Evolutionary conservation across 441 rosid genomes (phyloP), one percentile per base, ranked within the genome.

Genomic region (Bocquillonia castaneifolia): DNA sequence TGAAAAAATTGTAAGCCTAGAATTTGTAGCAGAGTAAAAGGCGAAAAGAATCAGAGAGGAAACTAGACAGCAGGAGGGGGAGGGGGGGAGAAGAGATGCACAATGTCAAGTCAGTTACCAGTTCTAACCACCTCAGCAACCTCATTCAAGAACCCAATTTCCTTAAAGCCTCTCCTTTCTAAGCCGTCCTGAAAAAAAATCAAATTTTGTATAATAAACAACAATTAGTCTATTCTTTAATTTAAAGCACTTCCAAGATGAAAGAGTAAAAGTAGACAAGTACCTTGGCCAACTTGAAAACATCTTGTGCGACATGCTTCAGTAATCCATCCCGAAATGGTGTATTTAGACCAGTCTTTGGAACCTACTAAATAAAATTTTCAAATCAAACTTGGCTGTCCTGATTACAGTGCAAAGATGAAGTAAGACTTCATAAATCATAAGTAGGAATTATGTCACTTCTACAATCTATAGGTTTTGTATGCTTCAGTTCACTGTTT

Each of bases 81-180:
- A 23, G 28, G 1, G 17, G 4, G 23, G 48, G 37, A 14, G 63
- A 23, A 59, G 10, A 59, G 25, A 69, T 10, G 52, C 20, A 26
- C 6, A 26, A 14, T 55, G 4, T 17, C 40, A 25, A 48, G 26
- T 14, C 29, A 53, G 34, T 72, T 77, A 95, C 99, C 99, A 82
- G 99, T 90, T 72, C 91, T 79, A 72, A 89, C 97, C 74, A 95
- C 95, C 74, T 92, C 94, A 57, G 82, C 66, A 29, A 95, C 90
- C 66, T 71, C 97, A 69, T 95, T 90, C 79, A 95, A 82, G 86
- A 95, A 92, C 8, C 95, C 92, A 0, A 84, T 71, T 84, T 95
- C 99, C 86, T 95, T 95, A 71, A 66, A 95, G 47, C 98, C 99
- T 81, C 99, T 81, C 42, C 96, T 87, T 81, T 95, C 97, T 77